phyloP scores from a whole-genome alignment of 2,329 filamentous ascomycete genomes.

The Cercospora sp. region DNA sequence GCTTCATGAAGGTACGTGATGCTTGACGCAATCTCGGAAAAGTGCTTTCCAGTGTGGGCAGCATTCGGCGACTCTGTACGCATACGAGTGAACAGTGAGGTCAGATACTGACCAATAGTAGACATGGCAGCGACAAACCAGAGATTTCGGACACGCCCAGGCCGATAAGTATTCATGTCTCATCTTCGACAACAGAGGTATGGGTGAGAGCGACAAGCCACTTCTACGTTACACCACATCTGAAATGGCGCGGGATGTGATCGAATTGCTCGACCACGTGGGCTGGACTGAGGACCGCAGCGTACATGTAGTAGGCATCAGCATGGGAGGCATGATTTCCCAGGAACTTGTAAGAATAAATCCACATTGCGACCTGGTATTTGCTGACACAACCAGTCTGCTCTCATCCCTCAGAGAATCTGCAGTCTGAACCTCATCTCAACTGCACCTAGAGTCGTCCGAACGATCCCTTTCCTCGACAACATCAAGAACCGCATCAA shows the following conservation, averaged over 20 bases:
- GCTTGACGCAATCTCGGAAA: background rate
- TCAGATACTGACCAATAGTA: background rate
- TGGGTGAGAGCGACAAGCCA: conserved; percentile 78
- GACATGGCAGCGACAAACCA: conserved; percentile 71
- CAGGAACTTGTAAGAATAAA: conserved; percentile 66
- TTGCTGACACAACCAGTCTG: conserved; percentile 25
- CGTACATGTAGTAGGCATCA: conserved; percentile 72
- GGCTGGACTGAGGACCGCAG: conserved; percentile 64
- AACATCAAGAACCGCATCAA: conserved; percentile 62
- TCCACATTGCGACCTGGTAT: background rate
- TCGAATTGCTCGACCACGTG: conserved; percentile 69
- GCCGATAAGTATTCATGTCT: conserved; percentile 69
- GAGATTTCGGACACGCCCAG: conserved; percentile 74
- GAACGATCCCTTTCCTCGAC: conserved; percentile 56
- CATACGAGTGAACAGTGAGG: conserved; percentile 49
- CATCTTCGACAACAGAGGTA: conserved; percentile 80
- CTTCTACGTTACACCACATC: conserved; percentile 74
- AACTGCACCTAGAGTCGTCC: conserved; percentile 50
- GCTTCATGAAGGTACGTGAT: conserved; percentile 53
- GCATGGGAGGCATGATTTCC: conserved; percentile 88
- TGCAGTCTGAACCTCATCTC: conserved; percentile 54
- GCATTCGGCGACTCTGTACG: background rate
- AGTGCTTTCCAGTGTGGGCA: background rate
- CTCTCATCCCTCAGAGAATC: conserved; percentile 50
- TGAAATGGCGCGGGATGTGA: conserved; percentile 76